Conservation (phyloP, 2,329 filamentous ascomycete genomes). For the Phialophora macrospora region DNA sequence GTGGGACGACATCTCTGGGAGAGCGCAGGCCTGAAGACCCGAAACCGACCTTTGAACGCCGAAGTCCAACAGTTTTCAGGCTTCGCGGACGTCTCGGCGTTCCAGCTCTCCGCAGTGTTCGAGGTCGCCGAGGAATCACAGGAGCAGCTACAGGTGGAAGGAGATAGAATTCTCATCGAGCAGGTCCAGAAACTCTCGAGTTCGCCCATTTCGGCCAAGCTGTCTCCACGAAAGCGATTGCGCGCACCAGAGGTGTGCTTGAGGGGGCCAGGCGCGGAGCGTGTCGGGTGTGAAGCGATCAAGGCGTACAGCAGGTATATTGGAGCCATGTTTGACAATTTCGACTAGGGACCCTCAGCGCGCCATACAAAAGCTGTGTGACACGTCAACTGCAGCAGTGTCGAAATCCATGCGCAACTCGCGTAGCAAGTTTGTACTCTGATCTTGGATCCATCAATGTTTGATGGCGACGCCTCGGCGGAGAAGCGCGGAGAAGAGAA, state of each 20-base stretch:
- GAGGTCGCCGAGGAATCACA: conserved; percentile 8
- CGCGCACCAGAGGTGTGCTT: conserved; percentile 13
- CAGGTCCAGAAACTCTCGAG: conserved; percentile 5
- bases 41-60: background rate
- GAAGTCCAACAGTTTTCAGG: conserved; percentile 16
- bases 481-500: conserved; percentile 15
- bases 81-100: conserved; percentile 8
- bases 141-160: conserved; percentile 1
- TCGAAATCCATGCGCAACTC: background rate
- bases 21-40: background rate
- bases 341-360: conserved; percentile 5
- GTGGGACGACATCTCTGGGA: conserved; percentile 17
- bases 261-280: conserved; percentile 2
- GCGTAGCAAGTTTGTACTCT: background rate
- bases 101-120: conserved; percentile 15
- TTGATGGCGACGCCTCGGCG: background rate
- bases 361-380: background rate
- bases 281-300: conserved; percentile 6
- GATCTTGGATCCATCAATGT: background rate
- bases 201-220: conserved; percentile 1
- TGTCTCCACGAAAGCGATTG: background rate
- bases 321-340: conserved; percentile 20
- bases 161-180: conserved; percentile 5
- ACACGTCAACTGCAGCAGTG: background rate
- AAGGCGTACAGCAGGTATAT: conserved; percentile 16